Evolutionary conservation across 176 grass and related monocot species (phyloP), one percentile per base, ranked within the genome.

Genomic region (Musa acuminata): DNA sequence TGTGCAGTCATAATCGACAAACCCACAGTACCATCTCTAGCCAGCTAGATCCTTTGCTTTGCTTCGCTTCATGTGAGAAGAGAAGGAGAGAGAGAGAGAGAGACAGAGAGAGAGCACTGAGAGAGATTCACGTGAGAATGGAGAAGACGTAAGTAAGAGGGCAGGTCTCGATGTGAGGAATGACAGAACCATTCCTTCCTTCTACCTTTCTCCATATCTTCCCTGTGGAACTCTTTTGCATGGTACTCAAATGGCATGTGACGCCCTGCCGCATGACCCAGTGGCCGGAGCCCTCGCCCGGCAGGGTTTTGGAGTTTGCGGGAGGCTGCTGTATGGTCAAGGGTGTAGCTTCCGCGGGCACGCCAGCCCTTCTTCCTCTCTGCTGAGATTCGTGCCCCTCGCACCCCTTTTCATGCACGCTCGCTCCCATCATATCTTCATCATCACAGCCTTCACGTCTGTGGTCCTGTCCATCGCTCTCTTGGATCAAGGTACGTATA

Each of bases 171-270:
- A 43, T 43, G 35, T 6, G 35, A 43, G 35, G 35, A 43, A 43
- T 43, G 35, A 43, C 35, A 43, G 35, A 43, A 43, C 35, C 35
- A 43, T 43, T 43, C 35, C 35, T 43, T 43, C 35, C 55, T 62
- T 21, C 8, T 2, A 10, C 9, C 8, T 60, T 43, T 43, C 35
- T 48, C 25, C 54, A 9, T n/a, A 8, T 12, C 29, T 22, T 43
- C 24, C 13, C 21, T 23, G 21, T 75, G 8, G 27, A 75, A 12
- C 35, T 35, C 57, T 75, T 77, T 52, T 77, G 48, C 59, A 77
- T 77, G 75, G 59, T 64, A 64, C 75, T 77, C 11, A 24, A 16
- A 16, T 17, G 75, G 43, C 75, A 77, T 52, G 52, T 50, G 27
- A 50, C 48, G 35, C 35, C 35, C 35, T 43, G 35, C 35, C 13